A percentile compares a stretch with the other conserved stretches of the same genome.
Conservation (phyloP, 805 yeast genomes). For the Metschnikowia lochheadii region DNA sequence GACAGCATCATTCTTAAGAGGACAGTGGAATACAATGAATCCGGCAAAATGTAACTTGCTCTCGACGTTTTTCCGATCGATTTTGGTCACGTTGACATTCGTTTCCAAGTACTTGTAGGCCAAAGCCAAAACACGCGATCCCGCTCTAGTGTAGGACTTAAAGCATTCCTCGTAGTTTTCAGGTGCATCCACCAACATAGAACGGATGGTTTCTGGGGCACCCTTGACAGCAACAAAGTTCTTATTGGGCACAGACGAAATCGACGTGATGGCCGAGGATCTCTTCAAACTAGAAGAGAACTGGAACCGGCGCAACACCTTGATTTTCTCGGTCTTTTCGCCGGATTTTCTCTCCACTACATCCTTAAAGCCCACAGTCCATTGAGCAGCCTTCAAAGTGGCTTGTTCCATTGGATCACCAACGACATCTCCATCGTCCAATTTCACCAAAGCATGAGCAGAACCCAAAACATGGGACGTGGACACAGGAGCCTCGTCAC, state of each 20-base stretch:
- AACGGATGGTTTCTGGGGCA: conserved; percentile 93
- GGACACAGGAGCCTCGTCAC: conserved; percentile 62
- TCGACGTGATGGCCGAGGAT: conserved; percentile 76
- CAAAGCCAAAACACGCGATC: conserved; percentile 94
- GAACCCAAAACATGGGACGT: conserved; percentile 80
- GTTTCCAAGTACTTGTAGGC: conserved; percentile 73
- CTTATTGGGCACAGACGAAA: conserved; percentile 42
- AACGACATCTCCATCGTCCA: conserved; percentile 95
- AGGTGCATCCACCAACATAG: conserved; percentile 70
- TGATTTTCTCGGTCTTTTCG: conserved; percentile 45
- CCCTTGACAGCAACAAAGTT: conserved; percentile 87
- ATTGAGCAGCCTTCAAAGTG: conserved; percentile 79
- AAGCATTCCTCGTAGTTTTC: conserved; percentile 76
- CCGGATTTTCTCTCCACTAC: conserved; percentile 47
- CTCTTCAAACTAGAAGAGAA: conserved; percentile 94
- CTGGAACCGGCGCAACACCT: conserved; percentile 89
- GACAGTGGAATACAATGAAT: conserved; percentile 95
- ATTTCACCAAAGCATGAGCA: conserved; percentile 90
- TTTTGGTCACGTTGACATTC: conserved; percentile 45
- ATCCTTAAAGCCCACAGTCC: conserved; percentile 80
- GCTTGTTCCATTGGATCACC: conserved; percentile 99
- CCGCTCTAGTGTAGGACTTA: conserved; percentile 89
- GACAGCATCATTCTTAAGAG: conserved; percentile 89
- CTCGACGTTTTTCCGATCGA: conserved; percentile 77
- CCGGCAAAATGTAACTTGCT: conserved; percentile 76